Percentiles rank a stretch among this genome's conserved stretches.
phyloP scores from a whole-genome alignment of 2,329 filamentous ascomycete species.

The Scortechinia acanthostroma region DNA sequence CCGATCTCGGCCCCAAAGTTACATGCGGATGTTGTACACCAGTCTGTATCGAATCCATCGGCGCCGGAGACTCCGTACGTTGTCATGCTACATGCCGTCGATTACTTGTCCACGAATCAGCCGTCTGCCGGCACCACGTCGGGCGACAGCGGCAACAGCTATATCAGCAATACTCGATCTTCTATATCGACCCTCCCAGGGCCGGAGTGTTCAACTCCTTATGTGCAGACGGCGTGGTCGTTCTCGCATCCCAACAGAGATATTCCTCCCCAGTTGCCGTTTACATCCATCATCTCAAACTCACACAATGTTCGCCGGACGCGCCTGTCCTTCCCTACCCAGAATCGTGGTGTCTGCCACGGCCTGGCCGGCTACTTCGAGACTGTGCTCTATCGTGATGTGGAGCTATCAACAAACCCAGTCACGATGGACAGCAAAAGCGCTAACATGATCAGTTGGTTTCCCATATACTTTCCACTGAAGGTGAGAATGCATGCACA shows the following conservation, averaged over 20 bases:
- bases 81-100: slow-evolving; percentile 81
- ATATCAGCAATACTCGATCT: not conserved
- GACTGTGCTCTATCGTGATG: slow-evolving; percentile 70
- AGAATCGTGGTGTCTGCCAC: slow-evolving; percentile 76
- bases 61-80: slow-evolving; percentile 92
- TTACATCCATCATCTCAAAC: not conserved
- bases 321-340: slow-evolving; percentile 71
- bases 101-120: slow-evolving; percentile 38
- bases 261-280: not conserved
- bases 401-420: slow-evolving; percentile 88
- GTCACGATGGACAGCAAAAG: slow-evolving; percentile 88
- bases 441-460: slow-evolving; percentile 98
- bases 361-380: slow-evolving; percentile 94
- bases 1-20: slow-evolving; percentile 84
- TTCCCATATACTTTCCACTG: slow-evolving; percentile 94
- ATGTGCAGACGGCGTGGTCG: not conserved
- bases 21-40: slow-evolving; percentile 69
- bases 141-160: not conserved
- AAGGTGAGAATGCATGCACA: slow-evolving; percentile 63
- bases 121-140: not conserved
- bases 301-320: slow-evolving; percentile 72
- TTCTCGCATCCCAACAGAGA: not conserved
- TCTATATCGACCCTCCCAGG: not conserved
- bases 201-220: not conserved
- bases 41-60: slow-evolving; percentile 50